A percentile compares a stretch with the other conserved stretches of the same genome.
Evolutionary conservation across 2,329 filamentous ascomycete species (phyloP).

Genomic region (Apiospora sp.): DNA sequence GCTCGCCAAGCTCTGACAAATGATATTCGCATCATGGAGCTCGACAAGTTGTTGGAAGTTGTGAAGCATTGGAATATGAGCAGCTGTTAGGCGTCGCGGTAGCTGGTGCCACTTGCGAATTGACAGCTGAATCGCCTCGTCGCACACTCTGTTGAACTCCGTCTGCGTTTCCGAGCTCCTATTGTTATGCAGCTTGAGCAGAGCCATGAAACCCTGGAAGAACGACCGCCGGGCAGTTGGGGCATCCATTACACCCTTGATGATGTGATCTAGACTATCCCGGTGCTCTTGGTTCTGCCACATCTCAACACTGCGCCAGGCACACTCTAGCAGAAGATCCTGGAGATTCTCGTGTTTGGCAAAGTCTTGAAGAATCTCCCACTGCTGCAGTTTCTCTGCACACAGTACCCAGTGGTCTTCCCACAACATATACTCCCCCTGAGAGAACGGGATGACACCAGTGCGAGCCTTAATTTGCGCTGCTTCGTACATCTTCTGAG

Average conservation of each 20-base stretch:
- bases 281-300: conserved; percentile 89
- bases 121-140: conserved; percentile 96
- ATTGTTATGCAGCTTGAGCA: conserved; percentile 93
- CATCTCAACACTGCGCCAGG: conserved; percentile 94
- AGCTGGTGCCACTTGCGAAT: conserved; percentile 99
- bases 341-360: conserved; percentile 99
- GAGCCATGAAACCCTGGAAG: conserved; percentile 98
- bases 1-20: conserved; percentile 86
- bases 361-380: conserved; percentile 97
- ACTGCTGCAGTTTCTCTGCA: conserved; percentile 97
- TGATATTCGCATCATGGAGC: conserved; percentile 95
- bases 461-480: conserved; percentile 97
- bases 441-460: conserved; percentile 93
- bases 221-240: conserved; percentile 93
- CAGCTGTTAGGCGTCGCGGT: conserved; percentile 91
- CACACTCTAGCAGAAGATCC: conserved; percentile 92
- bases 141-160: conserved; percentile 90
- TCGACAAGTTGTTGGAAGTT: conserved; percentile 99
- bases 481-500: conserved; percentile 94
- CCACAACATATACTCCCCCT: conserved; percentile 98
- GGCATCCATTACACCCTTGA: conserved; percentile 97
- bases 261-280: conserved; percentile 88
- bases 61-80: conserved; percentile 92
- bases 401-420: conserved; percentile 99
- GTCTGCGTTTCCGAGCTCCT: conserved; percentile 69